A percentile compares a stretch with the other conserved stretches of the same genome.
Conservation (phyloP, 805 yeast species). For the Blastobotrys terrestris region DNA sequence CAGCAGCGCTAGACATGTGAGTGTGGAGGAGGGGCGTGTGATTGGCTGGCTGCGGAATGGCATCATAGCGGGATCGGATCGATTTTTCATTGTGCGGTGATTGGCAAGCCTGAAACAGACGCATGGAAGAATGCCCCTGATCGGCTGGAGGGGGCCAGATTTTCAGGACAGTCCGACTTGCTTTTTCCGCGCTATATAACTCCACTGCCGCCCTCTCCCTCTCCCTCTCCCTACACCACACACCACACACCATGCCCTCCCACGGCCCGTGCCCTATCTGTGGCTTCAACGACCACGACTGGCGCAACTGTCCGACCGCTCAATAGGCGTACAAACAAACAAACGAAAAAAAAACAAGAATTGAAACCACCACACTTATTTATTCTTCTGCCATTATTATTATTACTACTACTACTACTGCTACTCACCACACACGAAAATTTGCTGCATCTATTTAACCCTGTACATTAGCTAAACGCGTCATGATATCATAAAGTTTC, state of each 20-base stretch:
- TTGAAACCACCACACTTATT: too few relatives aligned
- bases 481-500: not conserved
- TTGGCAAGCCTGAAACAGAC: not conserved
- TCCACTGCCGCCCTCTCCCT: not conserved
- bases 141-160: not conserved
- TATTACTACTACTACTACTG: too few relatives aligned
- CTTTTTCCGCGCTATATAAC: not conserved
- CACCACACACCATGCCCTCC: constrained; percentile 1
- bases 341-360: too few relatives aligned
- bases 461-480: not conserved
- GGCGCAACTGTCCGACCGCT: constrained; percentile 5
- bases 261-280: constrained; percentile 5
- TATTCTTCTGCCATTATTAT: too few relatives aligned
- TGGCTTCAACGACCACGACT: constrained; percentile 4
- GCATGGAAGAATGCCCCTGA: not conserved
- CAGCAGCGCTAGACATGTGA: too few relatives aligned
- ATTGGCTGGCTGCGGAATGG: not conserved
- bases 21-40: too few relatives aligned
- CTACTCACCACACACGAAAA: not conserved
- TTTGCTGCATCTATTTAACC: not conserved
- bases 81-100: not conserved
- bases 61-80: not conserved
- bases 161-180: not conserved
- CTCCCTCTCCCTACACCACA: not conserved
- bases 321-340: too few relatives aligned